Evolutionary conservation across 352 stramenopile genomes (phyloP).

Genomic region (Globisporangium paddicum): DNA sequence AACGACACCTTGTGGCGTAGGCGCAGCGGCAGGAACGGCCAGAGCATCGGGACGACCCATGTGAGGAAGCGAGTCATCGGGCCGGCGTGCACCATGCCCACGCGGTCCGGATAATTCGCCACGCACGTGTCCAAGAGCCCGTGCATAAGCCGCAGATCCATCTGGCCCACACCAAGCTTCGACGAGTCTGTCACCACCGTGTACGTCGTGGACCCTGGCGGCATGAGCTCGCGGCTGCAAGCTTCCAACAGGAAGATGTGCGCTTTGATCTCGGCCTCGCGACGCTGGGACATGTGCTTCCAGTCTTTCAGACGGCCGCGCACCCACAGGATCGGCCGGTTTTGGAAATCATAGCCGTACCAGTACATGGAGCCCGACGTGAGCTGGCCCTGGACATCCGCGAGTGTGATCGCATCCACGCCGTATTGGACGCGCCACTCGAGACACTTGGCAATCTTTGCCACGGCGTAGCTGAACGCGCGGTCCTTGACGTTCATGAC

Average conservation of each 20-base stretch:
- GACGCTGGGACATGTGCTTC: conserved; percentile 38
- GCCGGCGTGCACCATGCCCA: conserved; percentile 52
- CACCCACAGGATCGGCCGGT: conserved; percentile 64
- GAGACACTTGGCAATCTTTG: conserved; percentile 51
- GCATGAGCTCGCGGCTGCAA: conserved; percentile 51
- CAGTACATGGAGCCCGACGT: conserved; percentile 58
- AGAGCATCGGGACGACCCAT: conserved; percentile 44
- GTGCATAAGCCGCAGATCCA: conserved; percentile 63
- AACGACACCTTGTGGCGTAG: conserved; percentile 55
- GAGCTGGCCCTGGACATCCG: conserved; percentile 40
- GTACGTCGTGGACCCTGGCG: conserved; percentile 46
- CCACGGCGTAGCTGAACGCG: conserved; percentile 51
- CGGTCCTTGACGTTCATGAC: conserved; percentile 60
- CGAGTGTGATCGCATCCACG: conserved; percentile 30
- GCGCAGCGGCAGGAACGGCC: conserved; percentile 47
- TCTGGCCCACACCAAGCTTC: conserved; percentile 35
- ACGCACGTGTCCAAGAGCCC: conserved; percentile 55
- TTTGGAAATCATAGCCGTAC: conserved; percentile 66
- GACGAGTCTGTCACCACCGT: conserved; percentile 58
- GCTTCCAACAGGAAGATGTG: conserved; percentile 61
- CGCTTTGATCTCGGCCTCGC: conserved; percentile 47
- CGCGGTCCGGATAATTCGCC: conserved; percentile 61
- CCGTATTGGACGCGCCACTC: conserved; percentile 44
- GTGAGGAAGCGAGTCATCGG: conserved; percentile 56
- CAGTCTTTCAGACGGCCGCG: conserved; percentile 58